phyloP scores from a whole-genome alignment of 2,329 filamentous ascomycete species.

The Aspergillus vadensis region DNA sequence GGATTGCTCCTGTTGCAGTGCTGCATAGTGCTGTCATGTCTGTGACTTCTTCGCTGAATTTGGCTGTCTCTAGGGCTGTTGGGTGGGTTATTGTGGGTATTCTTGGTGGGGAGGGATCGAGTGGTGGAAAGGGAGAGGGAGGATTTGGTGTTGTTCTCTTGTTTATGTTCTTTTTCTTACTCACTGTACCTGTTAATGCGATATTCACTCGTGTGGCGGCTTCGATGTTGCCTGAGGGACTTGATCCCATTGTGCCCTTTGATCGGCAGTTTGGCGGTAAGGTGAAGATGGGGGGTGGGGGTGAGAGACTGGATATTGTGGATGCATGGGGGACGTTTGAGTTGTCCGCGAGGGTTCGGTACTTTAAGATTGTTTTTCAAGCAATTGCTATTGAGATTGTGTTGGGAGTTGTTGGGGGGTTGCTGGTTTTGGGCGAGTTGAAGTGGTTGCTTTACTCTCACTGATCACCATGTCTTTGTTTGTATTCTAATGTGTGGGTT shows the following conservation, averaged over 20 bases:
- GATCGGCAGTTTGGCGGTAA: constrained; percentile 82
- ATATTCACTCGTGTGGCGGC: constrained; percentile 82
- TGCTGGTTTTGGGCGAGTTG: constrained; percentile 48
- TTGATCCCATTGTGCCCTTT: constrained; percentile 84
- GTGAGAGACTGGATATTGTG: constrained; percentile 68
- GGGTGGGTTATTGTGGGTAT: not conserved
- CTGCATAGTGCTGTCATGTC: constrained; percentile 61
- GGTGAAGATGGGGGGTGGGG: constrained; percentile 69
- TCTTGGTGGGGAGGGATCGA: not conserved
- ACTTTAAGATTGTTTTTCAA: constrained; percentile 77
- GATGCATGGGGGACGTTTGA: constrained; percentile 79
- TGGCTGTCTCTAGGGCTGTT: constrained; percentile 45
- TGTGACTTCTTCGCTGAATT: constrained; percentile 43
- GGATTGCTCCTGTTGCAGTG: constrained; percentile 68
- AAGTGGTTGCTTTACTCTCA: not conserved
- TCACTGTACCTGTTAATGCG: constrained; percentile 74
- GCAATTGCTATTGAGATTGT: constrained; percentile 59
- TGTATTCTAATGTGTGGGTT: too few species aligned
- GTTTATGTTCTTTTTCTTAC: constrained; percentile 48
- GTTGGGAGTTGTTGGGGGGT: constrained; percentile 37
- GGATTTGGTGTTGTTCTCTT: constrained; percentile 6
- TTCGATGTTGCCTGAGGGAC: constrained; percentile 78
- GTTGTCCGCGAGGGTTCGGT: constrained; percentile 69
- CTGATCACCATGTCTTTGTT: not conserved
- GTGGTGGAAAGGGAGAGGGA: not conserved